These are phyloP conservation scores for Russula vinacea DNA, from an alignment of 768 basidiomycete species.

Conservation along the genomic window DNA sequence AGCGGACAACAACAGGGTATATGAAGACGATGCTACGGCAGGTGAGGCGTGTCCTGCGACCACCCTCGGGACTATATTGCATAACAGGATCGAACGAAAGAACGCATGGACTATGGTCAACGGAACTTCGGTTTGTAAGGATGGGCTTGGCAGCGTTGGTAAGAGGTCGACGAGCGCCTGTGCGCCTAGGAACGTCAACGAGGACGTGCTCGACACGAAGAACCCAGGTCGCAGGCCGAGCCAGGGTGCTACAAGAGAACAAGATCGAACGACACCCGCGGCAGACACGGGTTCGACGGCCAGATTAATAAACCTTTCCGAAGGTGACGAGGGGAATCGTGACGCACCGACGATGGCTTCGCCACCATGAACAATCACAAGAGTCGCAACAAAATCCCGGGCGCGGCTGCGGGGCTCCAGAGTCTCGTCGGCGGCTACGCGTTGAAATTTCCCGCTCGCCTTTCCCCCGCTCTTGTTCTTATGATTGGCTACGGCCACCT, in stretches of 20 bases:
- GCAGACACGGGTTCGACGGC: background rate
- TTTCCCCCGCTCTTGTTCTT: constrained; percentile 9
- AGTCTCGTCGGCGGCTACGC: background rate
- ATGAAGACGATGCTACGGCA: constrained; percentile 22
- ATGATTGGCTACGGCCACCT: background rate
- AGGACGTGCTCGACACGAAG: constrained; percentile 19
- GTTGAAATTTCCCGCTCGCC: constrained; percentile 5
- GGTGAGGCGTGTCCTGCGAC: constrained; percentile 24
- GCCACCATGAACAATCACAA: constrained; percentile 30
- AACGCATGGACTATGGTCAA: constrained; percentile 27
- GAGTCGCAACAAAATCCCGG: constrained; percentile 27
- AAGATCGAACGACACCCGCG: background rate
- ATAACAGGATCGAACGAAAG: constrained; percentile 25
- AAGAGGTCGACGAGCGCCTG: constrained; percentile 25
- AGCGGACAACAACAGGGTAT: constrained; percentile 24
- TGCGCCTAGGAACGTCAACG: constrained; percentile 15
- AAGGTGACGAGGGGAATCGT: background rate
- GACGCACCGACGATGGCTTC: constrained; percentile 29
- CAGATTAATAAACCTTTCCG: background rate
- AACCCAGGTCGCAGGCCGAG: constrained; percentile 29
- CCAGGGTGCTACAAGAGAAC: constrained; percentile 24
- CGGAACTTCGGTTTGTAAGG: constrained; percentile 23
- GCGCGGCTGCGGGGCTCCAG: constrained; percentile 23
- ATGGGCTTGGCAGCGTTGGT: constrained; percentile 17
- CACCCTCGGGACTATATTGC: constrained; percentile 22